These are phyloP conservation scores for Xylaria cubensis DNA, from an alignment of 495 filamentous ascomycete genomes.

Conservation along the genomic window DNA sequence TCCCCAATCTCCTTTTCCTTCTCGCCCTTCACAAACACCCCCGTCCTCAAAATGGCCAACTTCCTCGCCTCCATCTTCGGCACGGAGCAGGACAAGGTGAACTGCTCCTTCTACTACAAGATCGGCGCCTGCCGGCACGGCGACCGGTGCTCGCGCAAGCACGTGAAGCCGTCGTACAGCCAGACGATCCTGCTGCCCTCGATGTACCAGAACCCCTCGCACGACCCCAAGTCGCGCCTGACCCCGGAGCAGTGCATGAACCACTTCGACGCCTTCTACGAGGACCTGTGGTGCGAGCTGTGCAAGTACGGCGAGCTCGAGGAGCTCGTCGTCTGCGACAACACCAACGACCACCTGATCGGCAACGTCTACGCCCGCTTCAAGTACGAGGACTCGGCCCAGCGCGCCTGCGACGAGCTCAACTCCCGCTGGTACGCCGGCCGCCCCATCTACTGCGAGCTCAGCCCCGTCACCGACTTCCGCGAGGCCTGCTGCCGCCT, in stretches of 20 bases:
- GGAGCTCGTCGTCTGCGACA: slow-evolving; percentile 89
- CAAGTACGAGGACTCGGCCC: slow-evolving; percentile 98
- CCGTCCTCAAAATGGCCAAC: slow-evolving; percentile 70
- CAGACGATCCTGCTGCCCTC: slow-evolving; percentile 98
- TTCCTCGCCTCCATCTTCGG: slow-evolving; percentile 99
- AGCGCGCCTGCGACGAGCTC: slow-evolving; percentile 89
- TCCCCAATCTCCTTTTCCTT: background rate
- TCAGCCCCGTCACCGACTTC: slow-evolving; percentile 97
- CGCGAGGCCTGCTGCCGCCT: slow-evolving; percentile 95
- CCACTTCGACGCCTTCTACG: slow-evolving; percentile 99
- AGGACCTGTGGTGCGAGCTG: slow-evolving; percentile 99
- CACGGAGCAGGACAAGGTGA: slow-evolving; percentile 97
- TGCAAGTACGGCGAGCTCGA: slow-evolving; percentile 91
- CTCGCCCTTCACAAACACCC: too few relatives aligned
- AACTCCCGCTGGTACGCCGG: slow-evolving; percentile 98
- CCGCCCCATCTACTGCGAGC: slow-evolving; percentile 96
- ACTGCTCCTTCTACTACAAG: slow-evolving; percentile 72
- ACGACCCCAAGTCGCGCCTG: slow-evolving; percentile 97
- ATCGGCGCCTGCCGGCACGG: slow-evolving; percentile 98
- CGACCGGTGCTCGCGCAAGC: slow-evolving; percentile 96
- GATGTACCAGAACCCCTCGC: slow-evolving; percentile 98
- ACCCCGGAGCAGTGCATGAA: slow-evolving; percentile 93
- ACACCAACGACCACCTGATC: slow-evolving; percentile 98
- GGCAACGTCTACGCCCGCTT: slow-evolving; percentile 99
- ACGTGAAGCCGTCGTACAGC: slow-evolving; percentile 97